A percentile compares a stretch with the other conserved stretches of the same genome.
These are phyloP conservation scores for Leccinum pachyderme DNA, from an alignment of 1,284 basidiomycete genomes.

Conservation along the genomic window DNA sequence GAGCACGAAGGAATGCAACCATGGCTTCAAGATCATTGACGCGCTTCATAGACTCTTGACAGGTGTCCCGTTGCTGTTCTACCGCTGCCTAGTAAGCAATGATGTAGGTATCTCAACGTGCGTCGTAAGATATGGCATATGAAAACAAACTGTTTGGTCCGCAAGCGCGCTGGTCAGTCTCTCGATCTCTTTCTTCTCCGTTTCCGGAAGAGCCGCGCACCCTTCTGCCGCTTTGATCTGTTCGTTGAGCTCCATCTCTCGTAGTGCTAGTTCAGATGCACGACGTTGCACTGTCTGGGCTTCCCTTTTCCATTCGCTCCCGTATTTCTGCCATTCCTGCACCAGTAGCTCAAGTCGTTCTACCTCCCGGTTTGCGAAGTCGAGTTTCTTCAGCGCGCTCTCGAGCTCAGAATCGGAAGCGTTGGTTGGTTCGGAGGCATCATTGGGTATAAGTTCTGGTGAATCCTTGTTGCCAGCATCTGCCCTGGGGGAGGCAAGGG, in stretches of 20 bases:
- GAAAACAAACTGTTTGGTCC: constrained; percentile 24
- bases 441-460: constrained; percentile 9
- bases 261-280: constrained; percentile 14
- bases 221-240: constrained; percentile 17
- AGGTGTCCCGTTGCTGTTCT: constrained; percentile 16
- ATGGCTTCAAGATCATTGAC: constrained; percentile 21
- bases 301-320: constrained; percentile 27
- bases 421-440: constrained; percentile 2
- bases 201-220: constrained; percentile 7
- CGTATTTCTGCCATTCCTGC: constrained; percentile 28
- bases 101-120: not conserved
- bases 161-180: constrained; percentile 16
- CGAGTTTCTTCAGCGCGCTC: constrained; percentile 14
- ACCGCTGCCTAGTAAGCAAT: constrained; percentile 10
- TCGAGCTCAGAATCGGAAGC: constrained; percentile 3
- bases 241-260: constrained; percentile 8
- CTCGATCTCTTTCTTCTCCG: constrained; percentile 18
- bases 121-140: not conserved
- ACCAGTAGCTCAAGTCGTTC: constrained; percentile 23
- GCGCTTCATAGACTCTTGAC: constrained; percentile 16
- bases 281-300: constrained; percentile 20
- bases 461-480: constrained; percentile 1
- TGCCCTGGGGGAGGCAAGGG: constrained; percentile 14
- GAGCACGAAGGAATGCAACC: constrained; percentile 19
- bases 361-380: constrained; percentile 19